Conservation (phyloP, 495 filamentous ascomycete genomes). For the Aspergillus panamensis region DNA sequence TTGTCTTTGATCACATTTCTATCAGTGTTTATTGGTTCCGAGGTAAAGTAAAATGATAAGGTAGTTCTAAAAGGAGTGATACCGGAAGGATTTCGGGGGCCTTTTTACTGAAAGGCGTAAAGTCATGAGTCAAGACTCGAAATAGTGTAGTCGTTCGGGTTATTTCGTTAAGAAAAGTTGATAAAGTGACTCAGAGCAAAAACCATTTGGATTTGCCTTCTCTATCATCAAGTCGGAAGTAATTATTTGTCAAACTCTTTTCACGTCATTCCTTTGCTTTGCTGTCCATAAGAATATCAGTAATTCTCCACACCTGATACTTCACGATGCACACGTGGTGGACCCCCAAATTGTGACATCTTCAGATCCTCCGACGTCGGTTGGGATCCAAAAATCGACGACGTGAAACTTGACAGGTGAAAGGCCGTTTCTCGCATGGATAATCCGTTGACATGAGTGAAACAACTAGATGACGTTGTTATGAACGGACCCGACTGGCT, state of each 20-base stretch:
- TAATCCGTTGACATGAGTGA: background rate
- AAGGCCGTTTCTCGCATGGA: background rate
- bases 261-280: background rate
- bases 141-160: too few species aligned
- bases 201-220: too few species aligned
- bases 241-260: background rate
- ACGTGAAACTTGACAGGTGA: background rate
- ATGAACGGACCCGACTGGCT: background rate
- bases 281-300: background rate
- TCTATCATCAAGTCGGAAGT: too few species aligned
- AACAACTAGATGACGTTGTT: background rate
- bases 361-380: background rate
- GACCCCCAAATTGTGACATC: background rate
- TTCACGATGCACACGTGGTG: background rate
- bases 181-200: too few species aligned
- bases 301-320: background rate
- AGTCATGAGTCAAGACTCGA: too few species aligned
- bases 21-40: too few species aligned
- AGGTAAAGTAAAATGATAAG: too few species aligned
- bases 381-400: background rate
- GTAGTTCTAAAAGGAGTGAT: too few species aligned
- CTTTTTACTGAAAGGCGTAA: too few species aligned
- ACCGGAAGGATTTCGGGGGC: too few species aligned
- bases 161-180: too few species aligned
- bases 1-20: too few species aligned